Evolutionary conservation across 306 rosid species (phyloP).

Genomic region (Prunus mira): DNA sequence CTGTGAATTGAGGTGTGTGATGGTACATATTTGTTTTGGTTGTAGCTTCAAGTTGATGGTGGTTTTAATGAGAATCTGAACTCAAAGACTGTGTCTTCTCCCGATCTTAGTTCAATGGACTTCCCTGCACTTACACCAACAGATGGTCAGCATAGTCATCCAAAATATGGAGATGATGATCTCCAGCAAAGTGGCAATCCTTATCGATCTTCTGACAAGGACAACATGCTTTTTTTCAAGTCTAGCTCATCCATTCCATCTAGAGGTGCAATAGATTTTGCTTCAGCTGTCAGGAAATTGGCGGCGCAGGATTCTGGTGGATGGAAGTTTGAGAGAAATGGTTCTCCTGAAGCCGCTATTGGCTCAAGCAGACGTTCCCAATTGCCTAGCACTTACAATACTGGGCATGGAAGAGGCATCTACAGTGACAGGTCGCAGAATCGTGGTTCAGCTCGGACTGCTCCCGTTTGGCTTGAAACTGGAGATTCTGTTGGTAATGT

Average conservation of each 20-base stretch:
- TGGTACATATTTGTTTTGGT: slow-evolving; percentile 18
- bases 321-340: slow-evolving; percentile 82
- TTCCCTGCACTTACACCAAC: slow-evolving; percentile 75
- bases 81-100: slow-evolving; percentile 65
- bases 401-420: slow-evolving; percentile 66
- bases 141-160: slow-evolving; percentile 49
- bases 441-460: slow-evolving; percentile 67
- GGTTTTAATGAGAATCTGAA: slow-evolving; percentile 65
- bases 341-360: slow-evolving; percentile 62
- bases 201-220: slow-evolving; percentile 64
- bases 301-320: slow-evolving; percentile 88
- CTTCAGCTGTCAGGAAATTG: slow-evolving; percentile 92
- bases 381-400: slow-evolving; percentile 51
- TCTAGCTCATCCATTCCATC: slow-evolving; percentile 64
- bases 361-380: slow-evolving; percentile 86
- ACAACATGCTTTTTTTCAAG: slow-evolving; percentile 65
- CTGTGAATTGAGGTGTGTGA: slow-evolving; percentile 8
- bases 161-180: slow-evolving; percentile 68
- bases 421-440: slow-evolving; percentile 62
- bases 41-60: slow-evolving; percentile 93
- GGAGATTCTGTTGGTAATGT: slow-evolving; percentile 96
- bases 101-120: slow-evolving; percentile 77
- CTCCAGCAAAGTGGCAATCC: slow-evolving; percentile 61
- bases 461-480: slow-evolving; percentile 96
- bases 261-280: slow-evolving; percentile 77